Evolutionary conservation across 805 yeast genomes (phyloP).

Genomic region (Starmerella davenportii): DNA sequence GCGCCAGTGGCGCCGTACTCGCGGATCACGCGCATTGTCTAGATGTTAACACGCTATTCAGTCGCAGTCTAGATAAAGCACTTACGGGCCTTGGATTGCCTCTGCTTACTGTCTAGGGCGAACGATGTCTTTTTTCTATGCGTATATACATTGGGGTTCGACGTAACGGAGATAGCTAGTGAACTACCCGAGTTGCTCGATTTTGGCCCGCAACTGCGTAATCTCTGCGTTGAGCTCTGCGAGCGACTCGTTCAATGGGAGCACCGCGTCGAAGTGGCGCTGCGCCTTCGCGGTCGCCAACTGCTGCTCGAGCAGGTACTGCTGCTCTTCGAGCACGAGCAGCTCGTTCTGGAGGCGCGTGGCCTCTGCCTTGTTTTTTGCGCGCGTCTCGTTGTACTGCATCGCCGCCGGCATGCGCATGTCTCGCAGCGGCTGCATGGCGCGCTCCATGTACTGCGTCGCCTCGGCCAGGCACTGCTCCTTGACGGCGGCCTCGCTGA

Average conservation of each 20-base stretch:
- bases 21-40: no score
- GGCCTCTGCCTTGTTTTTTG: slow-evolving; percentile 14
- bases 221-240: slow-evolving; percentile 35
- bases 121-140: no score
- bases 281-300: slow-evolving; percentile 42
- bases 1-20: no score
- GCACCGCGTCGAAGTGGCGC: slow-evolving; percentile 61
- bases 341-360: slow-evolving; percentile 30
- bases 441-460: slow-evolving; percentile 44
- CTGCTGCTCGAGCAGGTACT: slow-evolving; percentile 49
- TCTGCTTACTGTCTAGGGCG: no score
- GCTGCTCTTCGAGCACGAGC: slow-evolving; percentile 77
- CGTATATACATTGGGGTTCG: no score
- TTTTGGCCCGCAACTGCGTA: slow-evolving; percentile 10
- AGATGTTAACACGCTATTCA: no score
- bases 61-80: no score
- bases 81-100: no score
- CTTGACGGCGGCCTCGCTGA: slow-evolving; percentile 32
- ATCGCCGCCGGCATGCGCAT: slow-evolving; percentile 27
- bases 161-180: no score
- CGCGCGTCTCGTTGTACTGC: slow-evolving; percentile 9
- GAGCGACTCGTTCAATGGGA: slow-evolving; percentile 38
- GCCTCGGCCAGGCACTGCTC: slow-evolving; percentile 40
- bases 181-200: no score
- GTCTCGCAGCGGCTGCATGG: slow-evolving; percentile 44